Evolutionary conservation across 352 stramenopile species (phyloP).

Genomic region (Stramenopiles sp.): DNA sequence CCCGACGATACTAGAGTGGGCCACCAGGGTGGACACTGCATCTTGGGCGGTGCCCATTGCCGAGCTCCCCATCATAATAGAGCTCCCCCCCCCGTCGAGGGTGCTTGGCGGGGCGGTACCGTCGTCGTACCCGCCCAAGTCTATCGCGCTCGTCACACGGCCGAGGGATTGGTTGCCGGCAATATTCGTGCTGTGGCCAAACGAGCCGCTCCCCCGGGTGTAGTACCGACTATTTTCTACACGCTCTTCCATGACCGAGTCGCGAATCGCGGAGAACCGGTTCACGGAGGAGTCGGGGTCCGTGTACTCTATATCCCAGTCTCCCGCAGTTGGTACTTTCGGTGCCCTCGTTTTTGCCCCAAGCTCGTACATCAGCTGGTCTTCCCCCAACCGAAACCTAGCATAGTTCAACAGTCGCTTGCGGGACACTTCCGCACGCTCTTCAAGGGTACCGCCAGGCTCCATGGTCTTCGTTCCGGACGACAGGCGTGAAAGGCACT

Average conservation of each 20-base stretch:
- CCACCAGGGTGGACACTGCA: neutral
- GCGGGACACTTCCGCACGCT: neutral
- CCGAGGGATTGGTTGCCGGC: neutral
- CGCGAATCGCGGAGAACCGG: neutral
- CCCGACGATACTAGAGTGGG: neutral
- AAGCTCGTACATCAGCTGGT: neutral
- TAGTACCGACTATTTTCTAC: too few species aligned
- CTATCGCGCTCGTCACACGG: neutral
- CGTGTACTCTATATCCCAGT: neutral
- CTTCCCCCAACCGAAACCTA: neutral
- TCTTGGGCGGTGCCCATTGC: neutral
- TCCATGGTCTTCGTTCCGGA: too few species aligned
- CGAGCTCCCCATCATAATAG: neutral
- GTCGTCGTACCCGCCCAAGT: neutral
- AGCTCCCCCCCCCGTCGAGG: neutral
- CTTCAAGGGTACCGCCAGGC: neutral
- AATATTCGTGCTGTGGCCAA: neutral
- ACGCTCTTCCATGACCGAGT: neutral
- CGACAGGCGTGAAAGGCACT: too few species aligned
- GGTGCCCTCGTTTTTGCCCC: neutral
- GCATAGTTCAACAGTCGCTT: neutral
- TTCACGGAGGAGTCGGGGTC: neutral
- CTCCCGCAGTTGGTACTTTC: neutral
- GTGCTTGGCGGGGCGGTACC: neutral
- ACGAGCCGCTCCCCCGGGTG: neutral